Percentiles rank a stretch among this genome's conserved stretches.
Conservation (phyloP, 2,329 filamentous ascomycete species). For the Sporothrix brasiliensis region DNA sequence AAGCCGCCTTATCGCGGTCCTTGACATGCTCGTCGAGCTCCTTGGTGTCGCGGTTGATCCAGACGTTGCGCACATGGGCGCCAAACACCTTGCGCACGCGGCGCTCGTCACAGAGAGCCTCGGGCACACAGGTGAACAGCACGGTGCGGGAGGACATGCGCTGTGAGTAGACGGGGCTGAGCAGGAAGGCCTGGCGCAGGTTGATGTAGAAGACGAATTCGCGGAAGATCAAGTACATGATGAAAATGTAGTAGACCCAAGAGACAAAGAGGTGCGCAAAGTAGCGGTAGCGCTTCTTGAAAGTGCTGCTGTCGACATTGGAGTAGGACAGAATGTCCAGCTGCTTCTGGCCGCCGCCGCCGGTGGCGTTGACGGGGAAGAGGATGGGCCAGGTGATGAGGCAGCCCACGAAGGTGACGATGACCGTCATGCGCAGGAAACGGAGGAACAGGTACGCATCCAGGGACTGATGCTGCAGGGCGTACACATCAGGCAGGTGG, state of each 20-base stretch:
- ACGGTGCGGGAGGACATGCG: conserved; percentile 91
- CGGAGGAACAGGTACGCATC: conserved; percentile 91
- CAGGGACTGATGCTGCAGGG: conserved; percentile 87
- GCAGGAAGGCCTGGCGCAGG: conserved; percentile 85
- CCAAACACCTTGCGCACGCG: conserved; percentile 81
- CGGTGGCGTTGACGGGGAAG: conserved; percentile 84
- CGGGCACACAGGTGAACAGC: conserved; percentile 82
- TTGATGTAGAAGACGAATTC: conserved; percentile 95
- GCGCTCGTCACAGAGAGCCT: conserved; percentile 74
- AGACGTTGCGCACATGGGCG: conserved; percentile 76
- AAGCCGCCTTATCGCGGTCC: conserved; percentile 76
- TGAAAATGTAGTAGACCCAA: conserved; percentile 83
- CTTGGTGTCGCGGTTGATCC: conserved; percentile 77
- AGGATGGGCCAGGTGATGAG: conserved; percentile 85
- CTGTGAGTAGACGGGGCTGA: conserved; percentile 79
- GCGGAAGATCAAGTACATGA: conserved; percentile 86
- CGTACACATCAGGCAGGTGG: conserved; percentile 71
- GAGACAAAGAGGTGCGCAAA: conserved; percentile 81
- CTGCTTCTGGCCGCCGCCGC: conserved; percentile 64
- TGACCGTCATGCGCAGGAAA: conserved; percentile 75
- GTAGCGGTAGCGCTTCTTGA: conserved; percentile 63
- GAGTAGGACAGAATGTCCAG: conserved; percentile 78
- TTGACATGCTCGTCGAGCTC: conserved; percentile 80
- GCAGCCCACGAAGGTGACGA: conserved; percentile 81
- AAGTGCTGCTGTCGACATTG: conserved; percentile 64